These are phyloP conservation scores for Umbelopsis vinacea DNA, from an alignment of 192 early-diverging fungal genomes.

Conservation along the genomic window DNA sequence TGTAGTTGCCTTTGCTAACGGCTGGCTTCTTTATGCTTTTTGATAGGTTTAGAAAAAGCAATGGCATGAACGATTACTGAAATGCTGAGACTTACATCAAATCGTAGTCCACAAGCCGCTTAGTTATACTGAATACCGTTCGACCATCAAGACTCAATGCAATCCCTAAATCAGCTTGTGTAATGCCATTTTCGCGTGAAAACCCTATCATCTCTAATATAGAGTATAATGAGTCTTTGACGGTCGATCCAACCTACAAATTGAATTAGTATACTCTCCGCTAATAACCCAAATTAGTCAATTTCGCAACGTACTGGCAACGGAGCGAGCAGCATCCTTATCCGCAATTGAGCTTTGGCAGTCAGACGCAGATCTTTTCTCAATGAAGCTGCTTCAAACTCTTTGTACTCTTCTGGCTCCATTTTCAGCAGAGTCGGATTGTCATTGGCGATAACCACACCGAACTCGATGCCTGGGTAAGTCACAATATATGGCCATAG, in stretches of 20 bases:
- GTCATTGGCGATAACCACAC: no score
- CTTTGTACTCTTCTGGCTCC: conserved; percentile 5
- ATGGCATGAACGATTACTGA: no score
- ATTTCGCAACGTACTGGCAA: neutral
- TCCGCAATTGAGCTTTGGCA: neutral
- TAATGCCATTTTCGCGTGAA: neutral
- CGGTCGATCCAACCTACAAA: neutral
- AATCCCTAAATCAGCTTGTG: neutral
- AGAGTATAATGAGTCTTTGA: neutral
- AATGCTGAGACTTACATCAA: neutral
- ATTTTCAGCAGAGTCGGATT: neutral
- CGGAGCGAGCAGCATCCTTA: neutral
- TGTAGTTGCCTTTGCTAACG: conserved; percentile 7
- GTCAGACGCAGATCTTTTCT: neutral
- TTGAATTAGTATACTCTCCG: neutral
- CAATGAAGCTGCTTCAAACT: neutral
- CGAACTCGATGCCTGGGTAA: neutral
- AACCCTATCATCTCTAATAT: neutral
- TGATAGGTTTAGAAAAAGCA: no score
- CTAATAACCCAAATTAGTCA: neutral
- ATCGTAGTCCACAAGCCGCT: neutral
- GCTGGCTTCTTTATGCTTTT: conserved; percentile 6
- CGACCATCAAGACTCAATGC: neutral
- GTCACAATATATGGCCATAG: neutral
- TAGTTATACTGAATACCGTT: neutral